A percentile compares a stretch with the other conserved stretches of the same genome.
Evolutionary conservation across 2,329 filamentous ascomycete genomes (phyloP).

Genomic region (Hypocreales sp.): DNA sequence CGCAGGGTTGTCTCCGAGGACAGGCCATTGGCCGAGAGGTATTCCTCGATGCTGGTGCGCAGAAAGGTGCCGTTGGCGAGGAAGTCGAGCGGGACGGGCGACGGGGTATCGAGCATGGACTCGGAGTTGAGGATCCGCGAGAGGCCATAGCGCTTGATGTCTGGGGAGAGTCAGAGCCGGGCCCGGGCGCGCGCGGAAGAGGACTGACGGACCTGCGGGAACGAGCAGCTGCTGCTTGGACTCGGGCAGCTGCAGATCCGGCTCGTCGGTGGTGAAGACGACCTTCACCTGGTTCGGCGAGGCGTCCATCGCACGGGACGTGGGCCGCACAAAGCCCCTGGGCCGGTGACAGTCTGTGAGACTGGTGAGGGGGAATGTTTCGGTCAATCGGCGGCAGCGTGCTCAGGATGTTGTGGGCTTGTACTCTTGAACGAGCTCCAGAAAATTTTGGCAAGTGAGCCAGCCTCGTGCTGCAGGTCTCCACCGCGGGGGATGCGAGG

Average conservation of each 20-base stretch:
- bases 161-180: conserved; percentile 13
- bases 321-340: too few relatives aligned
- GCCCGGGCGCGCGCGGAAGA: too few relatives aligned
- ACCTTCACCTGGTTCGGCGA: conserved; percentile 44
- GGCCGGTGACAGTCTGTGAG: too few relatives aligned
- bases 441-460: too few relatives aligned
- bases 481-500: too few relatives aligned
- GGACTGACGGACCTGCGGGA: conserved; percentile 31
- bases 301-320: conserved; percentile 22
- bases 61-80: conserved; percentile 89
- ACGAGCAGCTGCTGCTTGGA: conserved; percentile 46
- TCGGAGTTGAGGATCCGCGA: conserved; percentile 57
- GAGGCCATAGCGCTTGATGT: conserved; percentile 55
- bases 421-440: too few relatives aligned
- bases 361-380: too few relatives aligned
- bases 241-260: conserved; percentile 47
- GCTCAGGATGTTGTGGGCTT: too few relatives aligned
- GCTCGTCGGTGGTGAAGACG: conserved; percentile 48
- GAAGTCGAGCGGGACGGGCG: conserved; percentile 77
- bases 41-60: conserved; percentile 78
- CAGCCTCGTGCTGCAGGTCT: too few relatives aligned
- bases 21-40: conserved; percentile 71
- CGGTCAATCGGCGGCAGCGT: too few relatives aligned
- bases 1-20: conserved; percentile 77
- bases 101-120: conserved; percentile 49